Conservation (phyloP, 768 basidiomycete species). For the Candolleomyces aberdarensis region DNA sequence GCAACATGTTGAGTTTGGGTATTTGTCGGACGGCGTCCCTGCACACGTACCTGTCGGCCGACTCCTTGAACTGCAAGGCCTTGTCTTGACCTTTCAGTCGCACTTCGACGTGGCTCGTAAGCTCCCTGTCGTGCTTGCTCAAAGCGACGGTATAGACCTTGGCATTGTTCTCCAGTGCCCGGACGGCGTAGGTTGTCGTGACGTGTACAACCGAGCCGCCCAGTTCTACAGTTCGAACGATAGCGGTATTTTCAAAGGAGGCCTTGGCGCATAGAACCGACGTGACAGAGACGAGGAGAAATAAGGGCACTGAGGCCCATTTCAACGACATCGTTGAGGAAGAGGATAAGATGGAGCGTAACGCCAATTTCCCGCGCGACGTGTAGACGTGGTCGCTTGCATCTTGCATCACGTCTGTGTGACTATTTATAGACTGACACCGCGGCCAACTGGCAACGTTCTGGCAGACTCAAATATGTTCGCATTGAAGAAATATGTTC, state of each 20-base stretch:
- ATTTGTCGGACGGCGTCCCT: not conserved
- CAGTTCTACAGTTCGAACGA: conserved; percentile 87
- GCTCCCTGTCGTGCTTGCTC: conserved; percentile 55
- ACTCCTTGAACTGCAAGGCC: conserved; percentile 49
- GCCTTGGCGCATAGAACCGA: conserved; percentile 35
- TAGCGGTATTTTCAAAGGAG: conserved; percentile 84
- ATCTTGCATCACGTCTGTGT: conserved; percentile 9
- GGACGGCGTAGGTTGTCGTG: conserved; percentile 85
- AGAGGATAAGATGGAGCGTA: conserved; percentile 2
- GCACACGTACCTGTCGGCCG: conserved; percentile 13
- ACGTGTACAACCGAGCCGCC: conserved; percentile 86
- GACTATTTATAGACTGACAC: conserved; percentile 15
- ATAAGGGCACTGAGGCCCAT: conserved; percentile 46
- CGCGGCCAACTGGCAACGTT: not conserved
- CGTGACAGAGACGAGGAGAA: conserved; percentile 40
- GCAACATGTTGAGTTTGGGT: not conserved
- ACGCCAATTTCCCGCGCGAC: conserved; percentile 18
- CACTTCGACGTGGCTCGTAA: conserved; percentile 76
- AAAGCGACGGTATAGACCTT: conserved; percentile 68
- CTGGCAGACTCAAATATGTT: too few relatives aligned
- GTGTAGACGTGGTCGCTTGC: conserved; percentile 14
- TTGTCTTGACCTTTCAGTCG: conserved; percentile 70
- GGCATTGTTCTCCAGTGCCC: conserved; percentile 59
- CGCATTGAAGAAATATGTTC: not conserved
- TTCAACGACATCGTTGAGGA: conserved; percentile 41